Evolutionary conservation across 192 early-diverging fungal species (phyloP), one percentile per base, ranked within the genome.

Genomic region (Entomortierella chlamydospora): DNA sequence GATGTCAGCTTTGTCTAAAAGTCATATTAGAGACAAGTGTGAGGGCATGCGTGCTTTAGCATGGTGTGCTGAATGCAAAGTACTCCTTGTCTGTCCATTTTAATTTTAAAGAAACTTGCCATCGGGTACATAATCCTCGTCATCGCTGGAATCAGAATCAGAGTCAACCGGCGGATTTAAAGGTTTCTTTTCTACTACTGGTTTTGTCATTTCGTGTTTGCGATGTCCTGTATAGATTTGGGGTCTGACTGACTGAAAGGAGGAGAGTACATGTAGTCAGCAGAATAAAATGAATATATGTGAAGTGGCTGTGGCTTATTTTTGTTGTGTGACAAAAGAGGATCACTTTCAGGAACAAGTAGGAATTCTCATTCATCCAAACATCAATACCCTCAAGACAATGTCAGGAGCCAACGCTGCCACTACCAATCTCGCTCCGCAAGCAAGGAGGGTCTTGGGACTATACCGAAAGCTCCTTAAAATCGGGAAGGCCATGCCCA

Each of bases 401-500:
- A 69, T 78, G 73, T 39, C 73, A 41, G 54, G 59, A n/a, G 8
- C 42, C 54, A 45, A 29, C 34, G 23, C 55, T 11, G 20, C 29
- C 20, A 31, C 39, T 30, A 29, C 3, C 23, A 29, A 29, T 7
- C 3, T 51, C 0, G 41, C 47, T 1, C 52, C 42, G n/a, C 73
- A 78, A 17, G n/a, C 51, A 41, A 54, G 50, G 8, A 79, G 57
- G 23, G 76, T 79, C 34, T 20, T 65, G 30, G 29, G 39, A 41
- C 26, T 79, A 4, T 79, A 79, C 29, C 45, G 68, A 0, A 61
- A 70, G 41, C 63, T 79, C 1, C 63, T 79, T 23, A 51, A 51
- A 25, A 79, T 79, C 31, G 76, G 76, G 15, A 79, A 79, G 41
- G 76, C 68, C 41, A 79, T 79, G 76, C 76, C 76, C 0, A 79